Evolutionary conservation across 305 asterid species (phyloP).

Genomic region (Solanum hybrid): DNA sequence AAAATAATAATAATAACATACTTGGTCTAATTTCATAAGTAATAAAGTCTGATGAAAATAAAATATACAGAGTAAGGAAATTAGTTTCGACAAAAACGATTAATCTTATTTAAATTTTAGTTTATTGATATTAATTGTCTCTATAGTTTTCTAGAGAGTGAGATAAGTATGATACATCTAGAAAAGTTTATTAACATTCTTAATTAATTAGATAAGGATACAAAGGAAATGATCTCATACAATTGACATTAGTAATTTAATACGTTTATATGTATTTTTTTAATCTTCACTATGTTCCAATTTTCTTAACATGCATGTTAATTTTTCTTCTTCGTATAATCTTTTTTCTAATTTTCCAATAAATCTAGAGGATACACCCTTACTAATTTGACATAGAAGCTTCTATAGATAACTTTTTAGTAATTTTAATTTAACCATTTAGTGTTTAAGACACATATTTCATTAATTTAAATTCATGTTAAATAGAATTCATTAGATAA

Average conservation of each 20-base stretch:
- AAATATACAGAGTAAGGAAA: background rate
- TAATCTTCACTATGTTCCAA: background rate
- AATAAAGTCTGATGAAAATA: background rate
- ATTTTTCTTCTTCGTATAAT: background rate
- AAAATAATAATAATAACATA: too few relatives aligned
- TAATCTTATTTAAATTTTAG: background rate
- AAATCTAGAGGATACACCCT: background rate
- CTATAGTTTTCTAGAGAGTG: background rate
- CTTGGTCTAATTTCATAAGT: background rate
- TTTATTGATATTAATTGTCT: background rate
- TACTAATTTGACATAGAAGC: background rate
- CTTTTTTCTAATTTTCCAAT: background rate
- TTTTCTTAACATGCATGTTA: background rate
- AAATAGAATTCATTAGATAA: rapidly evolving
- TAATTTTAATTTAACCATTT: background rate
- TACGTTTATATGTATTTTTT: background rate
- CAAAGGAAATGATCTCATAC: background rate
- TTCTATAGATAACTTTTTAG: background rate
- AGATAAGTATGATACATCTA: background rate
- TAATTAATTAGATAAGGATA: background rate
- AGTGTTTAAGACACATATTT: background rate
- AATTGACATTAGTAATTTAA: background rate
- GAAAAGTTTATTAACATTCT: background rate
- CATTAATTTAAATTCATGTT: background rate
- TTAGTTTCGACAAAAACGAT: background rate